Conservation (phyloP, 1,139 yeast genomes). For the Arxiozyma telluris region DNA sequence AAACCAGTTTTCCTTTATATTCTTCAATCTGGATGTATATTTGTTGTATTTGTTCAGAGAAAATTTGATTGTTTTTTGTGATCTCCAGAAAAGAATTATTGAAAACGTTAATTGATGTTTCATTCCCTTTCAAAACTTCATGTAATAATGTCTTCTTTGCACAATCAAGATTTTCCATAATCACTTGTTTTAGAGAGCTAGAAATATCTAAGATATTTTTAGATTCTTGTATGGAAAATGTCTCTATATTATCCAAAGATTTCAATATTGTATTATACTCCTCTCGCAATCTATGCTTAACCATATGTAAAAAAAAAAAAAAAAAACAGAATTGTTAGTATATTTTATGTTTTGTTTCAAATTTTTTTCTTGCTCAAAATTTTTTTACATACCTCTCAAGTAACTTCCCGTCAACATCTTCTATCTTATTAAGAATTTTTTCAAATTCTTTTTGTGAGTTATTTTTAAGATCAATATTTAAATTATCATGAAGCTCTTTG, state of each 20-base stretch:
- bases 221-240: neutral
- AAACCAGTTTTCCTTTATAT: conserved; percentile 4
- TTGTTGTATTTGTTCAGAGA: neutral
- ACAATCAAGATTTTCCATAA: neutral
- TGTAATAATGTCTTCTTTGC: neutral
- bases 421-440: neutral
- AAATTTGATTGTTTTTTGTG: neutral
- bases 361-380: too few species aligned
- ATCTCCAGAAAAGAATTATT: neutral
- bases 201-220: too few species aligned
- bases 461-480: neutral
- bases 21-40: conserved; percentile 1
- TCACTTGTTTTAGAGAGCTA: neutral
- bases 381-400: neutral
- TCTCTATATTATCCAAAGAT: neutral
- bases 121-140: neutral
- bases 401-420: neutral
- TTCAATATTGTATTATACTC: neutral
- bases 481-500: neutral
- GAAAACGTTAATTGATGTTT: neutral
- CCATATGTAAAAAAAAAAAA: too few species aligned
- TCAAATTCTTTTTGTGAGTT: neutral
- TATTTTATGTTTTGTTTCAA: neutral
- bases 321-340: neutral
- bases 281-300: neutral